Base-by-base conservation (phyloP, 2,329 filamentous ascomycete species). In the Pyrenochaeta sp. region DNA sequence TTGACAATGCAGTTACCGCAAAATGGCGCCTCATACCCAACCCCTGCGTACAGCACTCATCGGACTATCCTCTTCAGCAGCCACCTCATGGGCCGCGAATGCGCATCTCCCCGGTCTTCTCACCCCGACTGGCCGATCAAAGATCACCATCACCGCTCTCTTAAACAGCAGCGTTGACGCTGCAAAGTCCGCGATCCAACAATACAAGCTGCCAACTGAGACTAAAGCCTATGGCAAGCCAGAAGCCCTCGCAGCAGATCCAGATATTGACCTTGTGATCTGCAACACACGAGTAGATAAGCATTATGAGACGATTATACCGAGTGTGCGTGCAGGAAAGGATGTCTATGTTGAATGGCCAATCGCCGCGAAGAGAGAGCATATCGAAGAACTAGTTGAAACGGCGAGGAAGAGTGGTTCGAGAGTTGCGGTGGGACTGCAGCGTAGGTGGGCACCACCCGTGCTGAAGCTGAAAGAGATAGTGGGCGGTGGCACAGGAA, bases 21-120 rank as follows among this genome's bases (percentile, higher is more conserved):
- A 25, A 39, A 59, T 57, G 53, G 0, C 47, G 28, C 24, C 30
- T 44, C 50, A 43, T 2, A 3, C 10, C 4, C 65, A 59, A 15
- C 83, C 81, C 8, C 84, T 87, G 59, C 83, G 84, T 52, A 73
- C 85, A 13, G 86, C 81, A 27, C 78, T 89, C 27, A 80, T 88
- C 56, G 86, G 86, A 43, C 84, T 88, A 53, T 87, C 84, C 1
- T 76, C 82, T 52, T 78, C 79, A 1, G 82, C 83, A 47, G 78
- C 78, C 22, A 81, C 80, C 5, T 81, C 82, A 0, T 90, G 86
- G 86, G 86, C 85, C 2, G 78, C 77, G 19, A 63, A 67, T 25
- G 85, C 83, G 2, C 87, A 89, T 65, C 80, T 89, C 0, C 86
- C 88, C 0, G 88, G 87, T 68, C 82, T 90, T 2, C 84, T 83